phyloP scores from a whole-genome alignment of 140 eudicot genomes.

The Erigeron philadelphicus region DNA sequence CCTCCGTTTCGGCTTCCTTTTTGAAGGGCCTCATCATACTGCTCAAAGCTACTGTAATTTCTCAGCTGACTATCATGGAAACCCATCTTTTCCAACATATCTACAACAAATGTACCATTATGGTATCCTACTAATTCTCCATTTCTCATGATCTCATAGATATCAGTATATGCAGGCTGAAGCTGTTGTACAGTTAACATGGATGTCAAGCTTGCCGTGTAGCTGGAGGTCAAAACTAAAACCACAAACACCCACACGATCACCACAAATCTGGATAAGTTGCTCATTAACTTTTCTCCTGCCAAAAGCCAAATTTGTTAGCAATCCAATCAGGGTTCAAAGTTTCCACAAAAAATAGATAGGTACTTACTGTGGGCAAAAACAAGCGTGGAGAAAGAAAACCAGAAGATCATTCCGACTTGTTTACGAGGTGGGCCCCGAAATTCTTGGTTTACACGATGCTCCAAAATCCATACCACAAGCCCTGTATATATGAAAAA shows the following conservation, averaged over 20 bases:
- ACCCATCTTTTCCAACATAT: slow-evolving; percentile 27
- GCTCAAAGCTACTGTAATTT: slow-evolving; percentile 21
- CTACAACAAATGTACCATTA: slow-evolving; percentile 42
- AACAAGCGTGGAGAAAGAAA: slow-evolving; percentile 55
- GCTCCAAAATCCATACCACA: slow-evolving; percentile 44
- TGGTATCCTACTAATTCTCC: slow-evolving; percentile 54
- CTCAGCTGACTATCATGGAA: slow-evolving; percentile 32
- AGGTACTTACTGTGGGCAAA: slow-evolving; percentile 53
- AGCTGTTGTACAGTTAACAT: slow-evolving; percentile 50
- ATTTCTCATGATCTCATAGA: slow-evolving; percentile 29
- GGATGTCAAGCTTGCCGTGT: slow-evolving; percentile 63
- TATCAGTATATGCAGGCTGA: slow-evolving; percentile 34
- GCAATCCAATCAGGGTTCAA: background rate
- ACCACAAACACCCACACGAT: slow-evolving; percentile 45
- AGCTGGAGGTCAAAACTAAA: slow-evolving; percentile 55
- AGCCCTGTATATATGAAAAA: slow-evolving; percentile 41
- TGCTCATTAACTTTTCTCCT: slow-evolving; percentile 40
- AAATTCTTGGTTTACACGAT: slow-evolving; percentile 41
- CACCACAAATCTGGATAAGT: slow-evolving; percentile 28
- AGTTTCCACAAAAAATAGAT: background rate
- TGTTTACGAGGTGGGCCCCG: slow-evolving; percentile 45
- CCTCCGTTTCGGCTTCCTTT: slow-evolving; percentile 35
- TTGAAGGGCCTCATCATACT: no score
- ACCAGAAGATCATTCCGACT: slow-evolving; percentile 52
- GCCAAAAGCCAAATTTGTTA: slow-evolving; percentile 3